Evolutionary conservation across 441 rosid genomes (phyloP), one percentile per base, ranked within the genome.

Genomic region (Populus tomentosa): DNA sequence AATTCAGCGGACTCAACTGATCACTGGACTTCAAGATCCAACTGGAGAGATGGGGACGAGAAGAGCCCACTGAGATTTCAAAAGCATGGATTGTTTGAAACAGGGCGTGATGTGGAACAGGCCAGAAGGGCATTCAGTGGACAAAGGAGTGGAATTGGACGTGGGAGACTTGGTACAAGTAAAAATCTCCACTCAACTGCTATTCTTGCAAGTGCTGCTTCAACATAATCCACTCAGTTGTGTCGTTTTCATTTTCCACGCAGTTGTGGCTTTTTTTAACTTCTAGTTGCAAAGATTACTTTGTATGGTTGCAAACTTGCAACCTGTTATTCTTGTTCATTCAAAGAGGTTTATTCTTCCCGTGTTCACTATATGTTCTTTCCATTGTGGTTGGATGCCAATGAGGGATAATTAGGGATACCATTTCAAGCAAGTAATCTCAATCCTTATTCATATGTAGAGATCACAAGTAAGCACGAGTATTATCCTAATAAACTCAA

Each of bases 1-100:
- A 92, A 88, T 67, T 92, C 97, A 13, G 92, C 87, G 0, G 95
- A 91, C 75, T 94, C 99, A 0, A 85, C 88, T 0, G 99, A 92
- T 76, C 90, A 97, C 50, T 80, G 92, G 90, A 85, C 86, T 74
- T 83, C 91, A 65, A 86, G 87, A 74, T 82, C 92, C 32, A 84
- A 87, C 84, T 79, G 79, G 77, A 84, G 40, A 69, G 87, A 82
- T 53, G 89, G 84, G 30, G 89, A 85, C 69, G 73, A 70, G 67
- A 90, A 63, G 73, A 86, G 80, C 75, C 86, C 88, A 9, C 36
- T 84, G 23, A 94, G 87, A 75, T 69, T 70, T 73, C 84, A 77
- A 59, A 83, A 80, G 75, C 80, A 67, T 36, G 67, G 69, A 28
- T 10, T 33, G n/a, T 26, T 87, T 6, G 87, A 81, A 78, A 10